Conservation (phyloP, 257 asterid species). For the Prunella vulgaris region DNA sequence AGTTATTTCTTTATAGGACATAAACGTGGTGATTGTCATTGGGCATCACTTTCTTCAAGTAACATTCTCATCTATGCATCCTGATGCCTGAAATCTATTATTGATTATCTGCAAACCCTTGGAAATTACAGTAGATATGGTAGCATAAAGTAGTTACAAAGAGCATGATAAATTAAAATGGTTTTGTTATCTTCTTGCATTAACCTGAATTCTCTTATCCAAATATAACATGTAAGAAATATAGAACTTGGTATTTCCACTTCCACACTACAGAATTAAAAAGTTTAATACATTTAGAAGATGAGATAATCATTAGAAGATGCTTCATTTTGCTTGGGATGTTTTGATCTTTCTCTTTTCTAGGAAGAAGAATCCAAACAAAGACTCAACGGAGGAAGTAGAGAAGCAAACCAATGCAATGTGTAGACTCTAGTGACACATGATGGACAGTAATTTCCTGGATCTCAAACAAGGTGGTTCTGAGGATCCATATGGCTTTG, state of each 20-base stretch:
- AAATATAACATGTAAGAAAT: constrained; percentile 1
- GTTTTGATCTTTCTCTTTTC: constrained; percentile 53
- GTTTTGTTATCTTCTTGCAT: background rate
- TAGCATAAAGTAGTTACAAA: background rate
- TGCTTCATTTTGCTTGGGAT: constrained; percentile 4
- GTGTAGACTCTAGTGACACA: constrained; percentile 30
- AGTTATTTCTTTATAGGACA: too few species aligned
- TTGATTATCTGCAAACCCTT: too few species aligned
- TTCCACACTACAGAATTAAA: background rate
- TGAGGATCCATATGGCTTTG: constrained; percentile 17
- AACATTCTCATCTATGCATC: too few species aligned
- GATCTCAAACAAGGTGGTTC: constrained; percentile 41
- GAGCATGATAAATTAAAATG: background rate
- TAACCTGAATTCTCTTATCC: background rate
- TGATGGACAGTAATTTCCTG: constrained; percentile 55
- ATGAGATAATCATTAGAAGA: background rate
- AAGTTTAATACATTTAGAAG: background rate
- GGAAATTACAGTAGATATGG: background rate
- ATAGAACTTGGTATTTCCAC: background rate
- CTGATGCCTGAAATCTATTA: too few species aligned
- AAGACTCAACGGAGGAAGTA: constrained; percentile 49
- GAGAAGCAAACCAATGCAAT: constrained; percentile 63
- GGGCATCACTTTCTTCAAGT: too few species aligned
- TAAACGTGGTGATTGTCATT: too few species aligned
- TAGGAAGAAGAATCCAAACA: constrained; percentile 57